Percentiles rank a stretch among this genome's conserved stretches.
These are phyloP conservation scores for Erythrophleum ivorense DNA, from an alignment of 331 rosid species.

Conservation along the genomic window DNA sequence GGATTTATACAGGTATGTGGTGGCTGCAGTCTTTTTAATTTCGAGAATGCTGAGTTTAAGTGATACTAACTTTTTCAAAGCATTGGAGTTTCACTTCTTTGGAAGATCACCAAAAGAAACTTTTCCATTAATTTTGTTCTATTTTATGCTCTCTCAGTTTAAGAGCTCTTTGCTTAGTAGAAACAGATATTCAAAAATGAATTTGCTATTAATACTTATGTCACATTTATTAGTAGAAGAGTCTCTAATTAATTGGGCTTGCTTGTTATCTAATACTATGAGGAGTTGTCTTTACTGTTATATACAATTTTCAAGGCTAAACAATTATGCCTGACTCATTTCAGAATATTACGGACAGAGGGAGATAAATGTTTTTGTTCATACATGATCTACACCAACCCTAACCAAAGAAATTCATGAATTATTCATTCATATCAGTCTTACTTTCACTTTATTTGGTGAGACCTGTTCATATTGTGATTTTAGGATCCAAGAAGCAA, in stretches of 20 bases:
- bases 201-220: neutral
- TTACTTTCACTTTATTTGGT: neutral
- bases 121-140: neutral
- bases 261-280: neutral
- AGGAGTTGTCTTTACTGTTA: neutral
- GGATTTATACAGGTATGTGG: slow-evolving; percentile 79
- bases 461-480: neutral
- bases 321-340: neutral
- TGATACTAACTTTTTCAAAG: slow-evolving; percentile 20
- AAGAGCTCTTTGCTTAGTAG: neutral
- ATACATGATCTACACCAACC: neutral
- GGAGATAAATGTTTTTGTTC: slow-evolving; percentile 4
- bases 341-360: slow-evolving; percentile 9
- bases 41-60: slow-evolving; percentile 1
- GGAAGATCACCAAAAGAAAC: slow-evolving; percentile 8
- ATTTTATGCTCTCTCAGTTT: slow-evolving; percentile 15
- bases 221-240: slow-evolving; percentile 5
- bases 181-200: neutral
- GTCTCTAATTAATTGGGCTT: slow-evolving; percentile 12
- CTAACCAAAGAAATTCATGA: neutral
- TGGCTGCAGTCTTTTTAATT: slow-evolving; percentile 3
- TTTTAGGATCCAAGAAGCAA: slow-evolving; percentile 3
- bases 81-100: slow-evolving; percentile 27
- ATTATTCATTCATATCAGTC: slow-evolving; percentile 12
- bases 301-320: slow-evolving; percentile 15